Base-by-base conservation (phyloP, 31 red algal genomes). In the Bonnemaisonia californica region DNA sequence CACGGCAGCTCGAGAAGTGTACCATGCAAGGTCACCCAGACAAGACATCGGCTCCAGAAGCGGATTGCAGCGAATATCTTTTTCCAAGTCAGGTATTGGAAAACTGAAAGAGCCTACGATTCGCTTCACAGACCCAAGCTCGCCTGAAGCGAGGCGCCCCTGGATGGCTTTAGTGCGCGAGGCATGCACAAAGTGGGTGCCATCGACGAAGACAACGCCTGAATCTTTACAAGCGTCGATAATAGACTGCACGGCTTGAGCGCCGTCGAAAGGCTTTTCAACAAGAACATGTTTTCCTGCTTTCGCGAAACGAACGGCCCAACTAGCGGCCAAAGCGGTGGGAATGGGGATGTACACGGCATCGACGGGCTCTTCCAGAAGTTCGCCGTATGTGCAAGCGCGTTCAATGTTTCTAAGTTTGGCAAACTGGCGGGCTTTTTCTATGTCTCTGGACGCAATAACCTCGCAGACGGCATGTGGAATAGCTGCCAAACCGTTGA, bases 331-430 rank as follows among this genome's bases (percentile, higher is more conserved):
- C 1, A 88, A 11, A n/a, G 76, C 80, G 32, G 82, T 94, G 18
- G 91, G 91, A 36, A 94, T 33, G 8, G 91, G 91, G 34, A 94
- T 83, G 58, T 94, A 94, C 8, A 94, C 84, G 19, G 83, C 91
- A 73, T 86, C 82, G 36, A 94, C 55, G 3, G 41, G 57, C 24
- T 81, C 23, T 9, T 37, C 72, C 19, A 94, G 55, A 12, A 88
- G 38, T 51, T 85, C 66, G 34, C 80, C 76, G 58, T 94, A 88
- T 33, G 67, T 90, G 28, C 57, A 86, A 9, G 60, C 61, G 34
- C 56, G 58, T 37, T 21, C 26, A 18, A 81, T 54, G 75, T 62
- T 48, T 19, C 55, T 28, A 4, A 45, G 29, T 8, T 58, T 59
- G 28, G 84, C 87, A 69, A 74, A 77, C 3, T 64, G 34, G 19